Percentiles rank a stretch among this genome's conserved stretches.
Evolutionary conservation across 345 rosid genomes (phyloP).

Genomic region (Lenwebbia sp.): DNA sequence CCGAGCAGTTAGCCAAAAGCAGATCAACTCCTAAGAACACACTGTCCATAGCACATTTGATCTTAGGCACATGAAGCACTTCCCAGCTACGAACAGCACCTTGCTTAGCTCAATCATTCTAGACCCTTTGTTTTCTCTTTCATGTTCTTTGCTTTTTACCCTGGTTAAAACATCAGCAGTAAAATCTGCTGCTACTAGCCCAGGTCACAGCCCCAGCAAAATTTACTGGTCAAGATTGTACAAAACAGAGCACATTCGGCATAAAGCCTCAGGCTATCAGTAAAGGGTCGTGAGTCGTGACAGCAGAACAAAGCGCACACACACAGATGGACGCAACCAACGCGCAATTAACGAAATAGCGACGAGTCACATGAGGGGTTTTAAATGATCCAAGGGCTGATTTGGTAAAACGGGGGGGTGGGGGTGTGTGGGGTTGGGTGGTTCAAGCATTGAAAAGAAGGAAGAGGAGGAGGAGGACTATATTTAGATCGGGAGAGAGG

Average conservation of each 20-base stretch:
- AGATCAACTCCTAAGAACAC: not conserved
- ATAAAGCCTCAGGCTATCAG: not conserved
- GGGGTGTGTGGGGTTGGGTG: slow-evolving; percentile 31
- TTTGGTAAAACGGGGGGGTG: slow-evolving; percentile 9
- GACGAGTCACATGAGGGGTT: not conserved
- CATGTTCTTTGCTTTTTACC: not conserved
- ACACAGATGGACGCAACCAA: not conserved
- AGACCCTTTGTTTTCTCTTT: not conserved
- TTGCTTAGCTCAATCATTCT: not conserved
- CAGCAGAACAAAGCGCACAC: not conserved
- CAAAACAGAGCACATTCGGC: not conserved
- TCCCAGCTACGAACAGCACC: not conserved
- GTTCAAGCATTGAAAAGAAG: slow-evolving; percentile 56
- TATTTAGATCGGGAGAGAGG: slow-evolving; percentile 40
- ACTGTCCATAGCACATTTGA: not conserved
- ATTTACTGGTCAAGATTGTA: not conserved
- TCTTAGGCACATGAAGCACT: not conserved
- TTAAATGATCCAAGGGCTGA: slow-evolving; percentile 9
- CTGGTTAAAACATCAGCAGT: not conserved
- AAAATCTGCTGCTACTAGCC: not conserved
- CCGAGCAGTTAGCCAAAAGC: not conserved
- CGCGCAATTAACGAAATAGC: not conserved
- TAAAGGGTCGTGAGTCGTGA: not conserved
- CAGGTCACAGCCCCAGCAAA: not conserved
- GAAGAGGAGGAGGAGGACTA: not conserved